Base-by-base conservation (phyloP, 257 asterid species). In the Verbena officinalis region DNA sequence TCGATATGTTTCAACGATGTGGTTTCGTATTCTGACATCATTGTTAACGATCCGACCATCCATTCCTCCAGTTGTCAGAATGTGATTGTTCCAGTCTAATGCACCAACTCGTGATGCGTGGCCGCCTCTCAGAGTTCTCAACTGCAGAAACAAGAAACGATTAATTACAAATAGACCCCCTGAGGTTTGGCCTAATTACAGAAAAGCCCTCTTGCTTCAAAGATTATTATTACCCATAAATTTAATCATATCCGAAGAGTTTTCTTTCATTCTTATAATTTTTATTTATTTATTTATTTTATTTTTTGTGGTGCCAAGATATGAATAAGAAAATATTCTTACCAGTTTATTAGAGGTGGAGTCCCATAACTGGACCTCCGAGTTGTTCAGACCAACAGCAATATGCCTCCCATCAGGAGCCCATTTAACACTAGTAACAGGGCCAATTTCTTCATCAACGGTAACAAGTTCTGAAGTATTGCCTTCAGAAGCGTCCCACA, bases 331-430 rank as follows among this genome's bases (percentile, higher is more conserved):
- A 65, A 56, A 68, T 64, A 57, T 13, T 55, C 88, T 43, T n/a
- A 92, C 97, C 74, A 85, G 75, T 82, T 74, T 75, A 70, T 87
- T 85, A 23, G 97, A 64, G 2, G 97, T 67, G 6, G 96, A 69
- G 78, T 93, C 98, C 98, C 97, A 93, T 59, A 93, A 84, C 86
- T 90, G 99, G 39, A 90, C 91, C 10, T 87, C 94, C 0, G 95
- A 89, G 73, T 81, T 90, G 75, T 89, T 89, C 55, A 87, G 65
- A 33, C 97, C 98, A 71, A 93, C 82, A 44, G 97, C 95, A 27
- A 85, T 65, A 55, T 93, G 94, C 56, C 65, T 79, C 14, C 97
- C 98, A 33, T 93, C 97, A 19, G 98, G 98, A 65, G 96, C 98
- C 96, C 97, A 93, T 73, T 80, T 90, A 48, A 93, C 84, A 55